These are phyloP conservation scores for Sugiyamaella castrensis DNA, from an alignment of 1,139 yeast genomes.

Conservation along the genomic window DNA sequence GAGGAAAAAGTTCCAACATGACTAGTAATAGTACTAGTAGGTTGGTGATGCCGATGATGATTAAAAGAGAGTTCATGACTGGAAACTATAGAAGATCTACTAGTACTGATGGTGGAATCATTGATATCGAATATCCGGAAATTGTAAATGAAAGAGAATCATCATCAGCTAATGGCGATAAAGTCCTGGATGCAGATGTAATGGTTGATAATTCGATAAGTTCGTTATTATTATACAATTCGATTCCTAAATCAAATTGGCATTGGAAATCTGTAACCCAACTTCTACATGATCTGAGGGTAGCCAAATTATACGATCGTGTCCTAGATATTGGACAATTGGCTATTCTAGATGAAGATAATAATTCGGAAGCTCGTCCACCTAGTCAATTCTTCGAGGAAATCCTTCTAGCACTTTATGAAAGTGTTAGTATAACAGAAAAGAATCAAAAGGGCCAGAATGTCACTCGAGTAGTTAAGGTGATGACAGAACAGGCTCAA, in stretches of 20 bases:
- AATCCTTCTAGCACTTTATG: slow-evolving; percentile 2
- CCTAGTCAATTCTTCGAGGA: slow-evolving; percentile 1
- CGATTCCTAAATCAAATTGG: neutral
- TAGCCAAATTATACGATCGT: neutral
- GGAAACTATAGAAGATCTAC: too few species aligned
- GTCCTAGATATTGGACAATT: slow-evolving; percentile 3
- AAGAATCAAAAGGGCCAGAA: neutral
- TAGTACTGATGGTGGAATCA: too few species aligned
- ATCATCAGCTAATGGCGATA: too few species aligned
- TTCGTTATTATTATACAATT: too few species aligned
- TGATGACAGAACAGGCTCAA: slow-evolving; percentile 11
- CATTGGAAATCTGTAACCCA: slow-evolving; percentile 9
- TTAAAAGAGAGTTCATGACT: too few species aligned
- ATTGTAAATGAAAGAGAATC: too few species aligned
- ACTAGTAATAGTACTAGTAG: too few species aligned
- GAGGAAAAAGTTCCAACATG: too few species aligned
- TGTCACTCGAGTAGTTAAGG: slow-evolving; percentile 2
- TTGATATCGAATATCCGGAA: too few species aligned
- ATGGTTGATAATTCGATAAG: too few species aligned
- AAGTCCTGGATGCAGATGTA: too few species aligned
- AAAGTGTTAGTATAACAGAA: neutral
- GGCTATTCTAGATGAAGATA: neutral
- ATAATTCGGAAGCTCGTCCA: neutral
- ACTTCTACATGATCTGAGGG: slow-evolving; percentile 1
- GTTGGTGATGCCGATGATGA: too few species aligned